Evolutionary conservation across 2,329 filamentous ascomycete genomes (phyloP).

Genomic region (Colletotrichum nymphaeae): DNA sequence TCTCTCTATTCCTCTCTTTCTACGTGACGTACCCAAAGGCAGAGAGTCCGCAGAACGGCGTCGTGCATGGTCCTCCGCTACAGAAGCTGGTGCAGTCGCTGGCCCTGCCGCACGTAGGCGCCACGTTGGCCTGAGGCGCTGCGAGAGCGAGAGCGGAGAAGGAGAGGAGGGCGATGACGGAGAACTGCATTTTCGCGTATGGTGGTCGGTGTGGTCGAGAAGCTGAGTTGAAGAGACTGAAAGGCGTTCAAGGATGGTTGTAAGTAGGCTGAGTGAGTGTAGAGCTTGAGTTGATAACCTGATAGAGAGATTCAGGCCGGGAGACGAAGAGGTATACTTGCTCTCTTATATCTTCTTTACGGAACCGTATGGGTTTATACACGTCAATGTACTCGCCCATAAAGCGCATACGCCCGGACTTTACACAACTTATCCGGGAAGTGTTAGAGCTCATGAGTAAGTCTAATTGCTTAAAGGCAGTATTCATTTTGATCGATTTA

Average conservation of each 20-base stretch:
- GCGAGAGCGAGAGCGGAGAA: conserved; percentile 6
- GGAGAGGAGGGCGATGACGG: not conserved
- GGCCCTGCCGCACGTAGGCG: not conserved
- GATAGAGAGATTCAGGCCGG: fast-evolving
- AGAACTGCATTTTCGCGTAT: conserved; percentile 11
- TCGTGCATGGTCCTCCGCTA: not conserved
- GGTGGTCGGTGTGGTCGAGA: too few relatives aligned
- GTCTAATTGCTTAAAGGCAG: too few relatives aligned
- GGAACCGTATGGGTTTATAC: not conserved
- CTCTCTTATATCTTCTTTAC: not conserved
- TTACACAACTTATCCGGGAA: too few relatives aligned
- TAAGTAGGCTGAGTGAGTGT: not conserved
- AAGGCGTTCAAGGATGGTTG: too few relatives aligned
- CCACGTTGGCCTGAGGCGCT: not conserved
- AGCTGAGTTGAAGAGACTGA: too few relatives aligned
- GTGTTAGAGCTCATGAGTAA: too few relatives aligned
- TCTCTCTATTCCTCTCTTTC: too few relatives aligned
- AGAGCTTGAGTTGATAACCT: not conserved
- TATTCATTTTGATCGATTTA: too few relatives aligned
- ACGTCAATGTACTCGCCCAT: too few relatives aligned
- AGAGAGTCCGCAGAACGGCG: conserved; percentile 8
- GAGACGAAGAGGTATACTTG: not conserved
- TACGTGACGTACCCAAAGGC: conserved; percentile 7
- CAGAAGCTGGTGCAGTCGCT: conserved; percentile 16
- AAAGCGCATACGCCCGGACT: too few relatives aligned